Evolutionary conservation across 306 rosid genomes (phyloP), one percentile per base, ranked within the genome.

Genomic region (Quercus cerris): DNA sequence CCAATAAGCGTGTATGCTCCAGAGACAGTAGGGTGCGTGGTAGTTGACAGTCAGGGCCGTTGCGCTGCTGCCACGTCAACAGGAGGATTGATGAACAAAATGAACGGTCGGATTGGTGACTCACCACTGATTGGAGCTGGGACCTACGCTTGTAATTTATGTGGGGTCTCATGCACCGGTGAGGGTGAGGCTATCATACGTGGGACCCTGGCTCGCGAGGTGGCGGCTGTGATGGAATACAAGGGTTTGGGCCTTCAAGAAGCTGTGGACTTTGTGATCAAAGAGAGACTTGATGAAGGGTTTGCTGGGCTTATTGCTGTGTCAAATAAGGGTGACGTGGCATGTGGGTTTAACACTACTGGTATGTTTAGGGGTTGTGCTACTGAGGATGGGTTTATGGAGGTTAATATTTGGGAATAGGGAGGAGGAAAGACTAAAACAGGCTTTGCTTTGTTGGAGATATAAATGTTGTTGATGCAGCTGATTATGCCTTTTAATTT

Each of bases 121-220:
- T 91, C 98, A 18, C 97, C 99, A 0, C 57, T 96, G 7, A 96
- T 93, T 5, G 99, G 99, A 0, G 94, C 97, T 0, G 99, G 98
- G 6, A 95, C 99, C 1, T 95, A 93, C 83, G 99, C 99, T 8
- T 88, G 99, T 70, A 77, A 88, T 41, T 14, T 93, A 3, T 91
- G 98, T 51, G 99, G 98, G 64, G 97, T 95, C 0, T 95, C 99
- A 3, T 93, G 99, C 89, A 93, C 99, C 0, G 99, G 99, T 1
- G 99, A 95, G 52, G 99, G 99, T 0, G 99, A 95, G 78, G 99
- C 99, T 0, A 95, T 95, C 87, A 95, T 95, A 51, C 95, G 98
- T 1, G 94, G 92, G 5, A 95, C 99, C 0, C 72, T 96, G 81
- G 99, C 98, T 12, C 91, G 99, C 31, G 99, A 93, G 78, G 98